Evolutionary conservation across 768 basidiomycete genomes (phyloP), one percentile per base, ranked within the genome.

Genomic region (Lactarius psammicola): DNA sequence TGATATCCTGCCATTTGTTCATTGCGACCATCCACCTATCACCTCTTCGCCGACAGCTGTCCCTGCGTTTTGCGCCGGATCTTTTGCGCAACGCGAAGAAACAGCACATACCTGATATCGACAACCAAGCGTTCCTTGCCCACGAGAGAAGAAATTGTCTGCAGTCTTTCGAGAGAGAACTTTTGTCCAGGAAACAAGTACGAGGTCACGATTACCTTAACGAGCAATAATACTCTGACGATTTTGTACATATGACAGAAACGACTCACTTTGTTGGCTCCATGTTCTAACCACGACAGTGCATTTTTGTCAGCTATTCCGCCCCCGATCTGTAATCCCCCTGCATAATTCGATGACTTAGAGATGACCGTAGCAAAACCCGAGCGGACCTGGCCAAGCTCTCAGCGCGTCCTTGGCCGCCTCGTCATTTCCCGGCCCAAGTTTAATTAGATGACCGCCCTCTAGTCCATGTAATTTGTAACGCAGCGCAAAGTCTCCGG

Each of bases 1-100:
- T 98, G 59, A 97, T 82, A 66, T 91, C 89, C 73, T 96, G 95
- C 97, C 97, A 99, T 74, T 94, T 95, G 78, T 98, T 96, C 95
- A 95, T 98, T 13, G 96, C 95, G 15, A 99, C 90, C 38, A 94
- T 80, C 97, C 97, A 99, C 68, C 79, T 86, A 55, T 85, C 79
- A 10, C 79, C 88, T 72, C 86, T 79, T 69, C 85, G 82, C 23
- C 96, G 87, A 77, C 96, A 99, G 74, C 96, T 98, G 68, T 23
- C 49, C 18, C 51, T 63, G 42, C 44, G 54, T 30, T 38, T 63
- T n/a, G 33, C 2, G 62, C 20, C 36, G 2, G 30, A 11, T 13
- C 64, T 13, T 34, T 17, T 58, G 15, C 28, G 40, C 58, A 44
- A 49, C 4, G 60, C 49, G 34, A 20, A 26, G 28, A 15, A 44